A percentile compares a stretch with the other conserved stretches of the same genome.
Conservation (phyloP, 1,284 basidiomycete genomes). For the Apiotrichum sp. region DNA sequence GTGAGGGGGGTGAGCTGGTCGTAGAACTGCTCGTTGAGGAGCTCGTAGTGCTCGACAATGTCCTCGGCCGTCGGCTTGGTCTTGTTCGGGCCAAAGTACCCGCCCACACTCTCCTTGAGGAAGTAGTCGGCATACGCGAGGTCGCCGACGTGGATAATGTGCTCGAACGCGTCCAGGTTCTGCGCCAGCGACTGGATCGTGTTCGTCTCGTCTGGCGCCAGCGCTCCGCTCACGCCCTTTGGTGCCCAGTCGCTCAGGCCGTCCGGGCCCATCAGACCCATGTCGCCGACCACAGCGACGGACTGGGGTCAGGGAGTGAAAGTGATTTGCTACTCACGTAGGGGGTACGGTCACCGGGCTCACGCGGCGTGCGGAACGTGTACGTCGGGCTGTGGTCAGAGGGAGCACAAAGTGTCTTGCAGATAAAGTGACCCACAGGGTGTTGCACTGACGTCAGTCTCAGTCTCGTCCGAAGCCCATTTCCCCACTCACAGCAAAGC, state of each 20-base stretch:
- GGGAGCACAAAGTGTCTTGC: no score
- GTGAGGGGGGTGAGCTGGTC: conserved; percentile 31
- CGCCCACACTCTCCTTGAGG: conserved; percentile 22
- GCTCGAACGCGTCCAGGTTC: conserved; percentile 27
- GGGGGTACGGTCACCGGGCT: conserved; percentile 10
- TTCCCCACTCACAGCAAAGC: conserved; percentile 8
- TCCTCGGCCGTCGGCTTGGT: conserved; percentile 4
- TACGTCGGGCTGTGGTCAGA: conserved; percentile 16
- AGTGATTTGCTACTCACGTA: conserved; percentile 7
- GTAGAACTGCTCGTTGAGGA: conserved; percentile 33
- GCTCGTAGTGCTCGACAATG: conserved; percentile 30
- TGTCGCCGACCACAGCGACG: conserved; percentile 26
- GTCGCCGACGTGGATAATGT: conserved; percentile 27
- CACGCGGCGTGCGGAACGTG: conserved; percentile 24
- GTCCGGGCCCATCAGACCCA: conserved; percentile 35
- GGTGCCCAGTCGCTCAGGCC: conserved; percentile 28
- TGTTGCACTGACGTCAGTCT: conserved; percentile 14
- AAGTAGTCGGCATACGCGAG: conserved; percentile 34
- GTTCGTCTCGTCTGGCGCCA: conserved; percentile 29
- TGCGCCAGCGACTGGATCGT: conserved; percentile 29
- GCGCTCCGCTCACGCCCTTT: conserved; percentile 14
- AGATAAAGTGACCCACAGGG: conserved; percentile 3
- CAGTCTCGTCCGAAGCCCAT: neutral
- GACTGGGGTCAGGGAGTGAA: conserved; percentile 7
- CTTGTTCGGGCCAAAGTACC: conserved; percentile 22